These are phyloP conservation scores for Aspergillus kassunensis DNA, from an alignment of 495 filamentous ascomycete genomes.

Conservation along the genomic window DNA sequence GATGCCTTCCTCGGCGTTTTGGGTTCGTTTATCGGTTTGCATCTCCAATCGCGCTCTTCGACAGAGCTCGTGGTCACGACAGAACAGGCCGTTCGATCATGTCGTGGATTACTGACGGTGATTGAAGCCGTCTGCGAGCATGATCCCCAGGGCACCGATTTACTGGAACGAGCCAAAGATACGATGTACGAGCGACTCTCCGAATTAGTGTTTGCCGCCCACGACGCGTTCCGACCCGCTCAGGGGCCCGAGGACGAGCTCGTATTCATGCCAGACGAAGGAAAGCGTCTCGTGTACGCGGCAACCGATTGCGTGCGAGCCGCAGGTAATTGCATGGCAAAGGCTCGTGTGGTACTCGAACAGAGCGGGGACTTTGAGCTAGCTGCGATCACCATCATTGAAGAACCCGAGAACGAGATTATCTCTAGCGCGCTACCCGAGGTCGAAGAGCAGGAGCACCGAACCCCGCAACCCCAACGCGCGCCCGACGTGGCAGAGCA, in stretches of 20 bases:
- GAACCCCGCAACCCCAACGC: slow-evolving; percentile 20
- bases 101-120: slow-evolving; percentile 68
- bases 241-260: slow-evolving; percentile 62
- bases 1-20: slow-evolving; percentile 85
- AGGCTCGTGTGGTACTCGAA: slow-evolving; percentile 81
- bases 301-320: slow-evolving; percentile 88
- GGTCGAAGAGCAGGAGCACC: slow-evolving; percentile 12
- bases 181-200: slow-evolving; percentile 77
- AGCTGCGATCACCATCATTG: slow-evolving; percentile 51
- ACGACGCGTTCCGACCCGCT: slow-evolving; percentile 65
- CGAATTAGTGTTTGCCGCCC: slow-evolving; percentile 73
- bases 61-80: slow-evolving; percentile 72
- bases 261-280: slow-evolving; percentile 76
- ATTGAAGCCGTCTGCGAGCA: slow-evolving; percentile 82
- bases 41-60: slow-evolving; percentile 83
- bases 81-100: slow-evolving; percentile 76
- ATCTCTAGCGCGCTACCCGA: slow-evolving; percentile 17
- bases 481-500: slow-evolving; percentile 8
- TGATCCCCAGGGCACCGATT: slow-evolving; percentile 59
- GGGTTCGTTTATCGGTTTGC: slow-evolving; percentile 86
- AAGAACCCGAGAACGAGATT: slow-evolving; percentile 31
- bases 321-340: slow-evolving; percentile 84
- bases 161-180: slow-evolving; percentile 65
- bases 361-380: slow-evolving; percentile 92
- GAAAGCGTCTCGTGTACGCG: slow-evolving; percentile 68